Evolutionary conservation across 2,329 filamentous ascomycete genomes (phyloP).

Genomic region (Aureobasidium leucospermi): DNA sequence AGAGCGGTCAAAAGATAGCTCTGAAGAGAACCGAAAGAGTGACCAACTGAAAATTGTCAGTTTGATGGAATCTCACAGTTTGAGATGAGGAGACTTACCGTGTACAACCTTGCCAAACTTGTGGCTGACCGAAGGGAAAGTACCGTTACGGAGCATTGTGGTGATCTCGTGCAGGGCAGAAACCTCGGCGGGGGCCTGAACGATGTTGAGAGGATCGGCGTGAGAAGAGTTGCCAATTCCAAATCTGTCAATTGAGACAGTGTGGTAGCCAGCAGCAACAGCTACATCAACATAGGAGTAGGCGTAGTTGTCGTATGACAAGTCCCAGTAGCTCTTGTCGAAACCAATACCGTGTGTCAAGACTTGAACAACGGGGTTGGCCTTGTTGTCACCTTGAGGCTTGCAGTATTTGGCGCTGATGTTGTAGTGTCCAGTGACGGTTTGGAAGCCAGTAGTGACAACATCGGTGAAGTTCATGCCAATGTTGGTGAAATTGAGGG

Average conservation of each 20-base stretch:
- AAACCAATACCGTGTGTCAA: constrained; percentile 35
- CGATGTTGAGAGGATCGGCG: constrained; percentile 31
- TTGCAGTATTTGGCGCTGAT: constrained; percentile 22
- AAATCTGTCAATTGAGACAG: constrained; percentile 38
- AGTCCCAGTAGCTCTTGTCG: constrained; percentile 32
- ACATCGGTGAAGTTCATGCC: constrained; percentile 44
- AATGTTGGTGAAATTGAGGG: constrained; percentile 43
- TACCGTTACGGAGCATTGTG: constrained; percentile 24
- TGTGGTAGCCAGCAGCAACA: constrained; percentile 31
- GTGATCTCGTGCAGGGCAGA: constrained; percentile 31
- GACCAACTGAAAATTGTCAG: constrained; percentile 21
- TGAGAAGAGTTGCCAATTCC: constrained; percentile 32
- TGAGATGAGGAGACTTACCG: constrained; percentile 16
- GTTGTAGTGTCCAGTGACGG: constrained; percentile 17
- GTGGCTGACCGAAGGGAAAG: constrained; percentile 20
- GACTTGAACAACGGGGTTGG: constrained; percentile 28
- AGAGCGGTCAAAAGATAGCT: constrained; percentile 48
- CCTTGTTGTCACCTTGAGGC: constrained; percentile 16
- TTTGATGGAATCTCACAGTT: background rate
- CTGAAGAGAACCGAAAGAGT: constrained; percentile 27
- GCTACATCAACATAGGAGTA: constrained; percentile 38
- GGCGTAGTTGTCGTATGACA: constrained; percentile 21
- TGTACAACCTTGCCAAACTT: constrained; percentile 32
- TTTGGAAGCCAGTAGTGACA: constrained; percentile 20
- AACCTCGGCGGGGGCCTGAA: constrained; percentile 33